Conservation (phyloP, 345 rosid genomes). For the Bretschneidera sinensis region DNA sequence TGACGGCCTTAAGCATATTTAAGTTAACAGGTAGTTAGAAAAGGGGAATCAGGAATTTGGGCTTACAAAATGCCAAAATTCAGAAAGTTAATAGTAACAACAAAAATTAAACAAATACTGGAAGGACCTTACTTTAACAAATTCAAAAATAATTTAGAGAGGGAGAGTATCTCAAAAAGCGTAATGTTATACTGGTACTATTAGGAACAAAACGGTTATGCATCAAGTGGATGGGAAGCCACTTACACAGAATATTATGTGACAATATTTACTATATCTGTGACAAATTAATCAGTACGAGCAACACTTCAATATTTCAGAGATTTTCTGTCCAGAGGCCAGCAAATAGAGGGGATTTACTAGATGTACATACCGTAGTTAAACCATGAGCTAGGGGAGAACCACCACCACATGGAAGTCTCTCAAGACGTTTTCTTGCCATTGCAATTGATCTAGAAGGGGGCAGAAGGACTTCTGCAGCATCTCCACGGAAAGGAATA, state of each 20-base stretch:
- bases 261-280: not conserved
- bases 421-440: slow-evolving; percentile 97
- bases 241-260: not conserved
- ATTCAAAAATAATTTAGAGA: not conserved
- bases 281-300: too few species aligned
- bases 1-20: slow-evolving; percentile 57
- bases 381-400: slow-evolving; percentile 98
- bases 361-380: slow-evolving; percentile 57
- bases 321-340: not conserved
- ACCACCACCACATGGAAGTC: slow-evolving; percentile 99
- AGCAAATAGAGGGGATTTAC: not conserved
- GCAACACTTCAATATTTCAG: not conserved
- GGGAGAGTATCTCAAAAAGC: not conserved
- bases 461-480: slow-evolving; percentile 92
- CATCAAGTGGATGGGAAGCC: not conserved
- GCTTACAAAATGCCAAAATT: not conserved
- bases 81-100: not conserved
- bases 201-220: not conserved
- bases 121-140: not conserved
- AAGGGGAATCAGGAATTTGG: not conserved
- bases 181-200: not conserved
- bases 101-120: not conserved
- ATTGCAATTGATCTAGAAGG: slow-evolving; percentile 96
- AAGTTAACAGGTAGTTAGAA: not conserved
- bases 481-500: slow-evolving; percentile 94